These are phyloP conservation scores for Hymenoscyphus scutula DNA, from an alignment of 2,329 filamentous ascomycete genomes.

Conservation along the genomic window DNA sequence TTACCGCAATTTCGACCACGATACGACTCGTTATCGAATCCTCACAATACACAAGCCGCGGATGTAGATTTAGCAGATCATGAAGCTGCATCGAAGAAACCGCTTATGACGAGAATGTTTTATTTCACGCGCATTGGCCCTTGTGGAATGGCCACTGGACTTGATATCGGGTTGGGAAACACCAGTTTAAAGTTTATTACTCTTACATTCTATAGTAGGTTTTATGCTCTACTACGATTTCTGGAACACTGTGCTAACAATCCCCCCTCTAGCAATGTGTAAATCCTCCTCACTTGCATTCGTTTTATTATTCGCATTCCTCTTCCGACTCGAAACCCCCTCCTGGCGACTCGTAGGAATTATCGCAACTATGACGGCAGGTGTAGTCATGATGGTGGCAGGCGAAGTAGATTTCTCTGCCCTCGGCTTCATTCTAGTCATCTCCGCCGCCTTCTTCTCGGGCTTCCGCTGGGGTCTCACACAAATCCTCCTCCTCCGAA, in stretches of 20 bases:
- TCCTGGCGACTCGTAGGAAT: conserved; percentile 84
- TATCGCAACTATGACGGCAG: conserved; percentile 86
- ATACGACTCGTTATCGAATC: conserved; percentile 38
- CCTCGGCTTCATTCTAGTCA: conserved; percentile 86
- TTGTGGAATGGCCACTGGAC: conserved; percentile 85
- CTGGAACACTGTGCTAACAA: conserved; percentile 16
- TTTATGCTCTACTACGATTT: background rate
- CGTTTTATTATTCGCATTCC: conserved; percentile 89
- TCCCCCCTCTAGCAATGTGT: conserved; percentile 81
- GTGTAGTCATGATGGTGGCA: conserved; percentile 97
- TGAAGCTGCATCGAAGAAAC: conserved; percentile 36
- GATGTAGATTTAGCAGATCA: conserved; percentile 34
- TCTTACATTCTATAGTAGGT: conserved; percentile 87
- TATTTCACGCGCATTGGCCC: conserved; percentile 90
- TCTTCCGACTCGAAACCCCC: conserved; percentile 85
- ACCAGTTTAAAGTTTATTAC: conserved; percentile 95
- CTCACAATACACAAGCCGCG: conserved; percentile 32
- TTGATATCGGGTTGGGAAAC: conserved; percentile 95
- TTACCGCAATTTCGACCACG: conserved; percentile 78
- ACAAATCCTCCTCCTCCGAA: conserved; percentile 89
- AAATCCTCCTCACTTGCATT: conserved; percentile 96
- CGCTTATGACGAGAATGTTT: conserved; percentile 84
- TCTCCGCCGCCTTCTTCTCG: conserved; percentile 89
- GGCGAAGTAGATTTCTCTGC: conserved; percentile 88
- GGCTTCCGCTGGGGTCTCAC: conserved; percentile 99